Base-by-base conservation (phyloP, 2,329 filamentous ascomycete genomes). In the Zasmidium angulare region DNA sequence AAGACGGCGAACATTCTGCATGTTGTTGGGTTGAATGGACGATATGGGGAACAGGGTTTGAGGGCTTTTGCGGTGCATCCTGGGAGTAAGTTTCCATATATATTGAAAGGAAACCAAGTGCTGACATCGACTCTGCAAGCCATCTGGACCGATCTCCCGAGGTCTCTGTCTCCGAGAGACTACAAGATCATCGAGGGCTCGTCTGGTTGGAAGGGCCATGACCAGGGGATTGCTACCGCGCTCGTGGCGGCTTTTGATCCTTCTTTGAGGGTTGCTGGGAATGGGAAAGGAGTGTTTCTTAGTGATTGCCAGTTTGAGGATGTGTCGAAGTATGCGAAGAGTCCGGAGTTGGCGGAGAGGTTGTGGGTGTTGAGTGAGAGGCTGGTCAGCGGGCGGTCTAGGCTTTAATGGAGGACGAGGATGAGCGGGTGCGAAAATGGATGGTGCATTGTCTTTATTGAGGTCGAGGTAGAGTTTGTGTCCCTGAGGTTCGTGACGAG, bases 1-100 rank as follows among this genome's bases (percentile, higher is more conserved):
- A 82, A 82, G 70, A 77, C 76, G 2, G 79, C 78, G 20, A 79
- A 79, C 55, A 75, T 81, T 50, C 65, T 82, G 36, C 77, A 77
- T 62, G 71, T 76, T 1, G 63, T 77, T 1, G 74, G 69, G 0
- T 69, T 80, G 24, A 76, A 74, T 26, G 65, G 67, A 56, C 70
- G 70, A 11, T 63, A 68, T 2, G 62, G 65, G 7, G 47, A 55
- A 20, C 64, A 68, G 47, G 74, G 74, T 10, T 65, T 78, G 24
- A 65, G 67, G 36, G 71, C 74, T 36, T 78, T 73, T 61, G 69
- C 74, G 19, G 67, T 78, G n/a, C 74, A 78, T 61, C 77, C 76
- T 20, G 78, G 78, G 19, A 62, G 65, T 68, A 48, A 55, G 65
- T 62, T n/a, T 11, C n/a, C n/a, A n/a, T n/a, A n/a, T n/a, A n/a